Conservation (phyloP, 768 basidiomycete species). For the Pleurotus pulmonarius region DNA sequence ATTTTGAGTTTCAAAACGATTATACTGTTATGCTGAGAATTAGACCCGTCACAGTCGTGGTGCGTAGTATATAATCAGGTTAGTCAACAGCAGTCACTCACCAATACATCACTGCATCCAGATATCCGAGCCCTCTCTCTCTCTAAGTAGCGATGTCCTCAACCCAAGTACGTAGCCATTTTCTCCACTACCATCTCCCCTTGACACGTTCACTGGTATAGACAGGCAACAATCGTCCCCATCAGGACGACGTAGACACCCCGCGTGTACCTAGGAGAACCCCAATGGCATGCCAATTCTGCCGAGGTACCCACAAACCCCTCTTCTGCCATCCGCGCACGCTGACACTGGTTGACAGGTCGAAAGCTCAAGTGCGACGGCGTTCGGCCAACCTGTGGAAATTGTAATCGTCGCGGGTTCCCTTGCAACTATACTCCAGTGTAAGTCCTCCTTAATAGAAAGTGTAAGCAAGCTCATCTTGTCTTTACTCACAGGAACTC, state of each 20-base stretch:
- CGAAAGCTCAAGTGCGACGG: conserved; percentile 77
- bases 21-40: not conserved
- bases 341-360: conserved; percentile 30
- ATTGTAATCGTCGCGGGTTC: conserved; percentile 58
- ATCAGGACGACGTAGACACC: not conserved
- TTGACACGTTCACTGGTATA: not conserved
- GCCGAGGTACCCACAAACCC: conserved; percentile 47
- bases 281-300: conserved; percentile 74
- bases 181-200: not conserved
- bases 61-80: not conserved
- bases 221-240: not conserved
- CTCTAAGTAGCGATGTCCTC: not conserved
- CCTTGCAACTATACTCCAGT: conserved; percentile 64
- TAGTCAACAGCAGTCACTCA: not conserved
- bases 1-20: conserved; percentile 3
- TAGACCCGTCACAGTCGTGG: not conserved
- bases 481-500: conserved; percentile 16
- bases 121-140: not conserved
- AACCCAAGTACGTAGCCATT: not conserved
- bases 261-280: conserved; percentile 38
- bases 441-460: conserved; percentile 35
- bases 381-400: conserved; percentile 54
- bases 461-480: conserved; percentile 10
- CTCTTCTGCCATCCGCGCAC: not conserved
- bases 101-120: not conserved